Base-by-base conservation (phyloP, 208 protist species). In the Crithidia bombi region DNA sequence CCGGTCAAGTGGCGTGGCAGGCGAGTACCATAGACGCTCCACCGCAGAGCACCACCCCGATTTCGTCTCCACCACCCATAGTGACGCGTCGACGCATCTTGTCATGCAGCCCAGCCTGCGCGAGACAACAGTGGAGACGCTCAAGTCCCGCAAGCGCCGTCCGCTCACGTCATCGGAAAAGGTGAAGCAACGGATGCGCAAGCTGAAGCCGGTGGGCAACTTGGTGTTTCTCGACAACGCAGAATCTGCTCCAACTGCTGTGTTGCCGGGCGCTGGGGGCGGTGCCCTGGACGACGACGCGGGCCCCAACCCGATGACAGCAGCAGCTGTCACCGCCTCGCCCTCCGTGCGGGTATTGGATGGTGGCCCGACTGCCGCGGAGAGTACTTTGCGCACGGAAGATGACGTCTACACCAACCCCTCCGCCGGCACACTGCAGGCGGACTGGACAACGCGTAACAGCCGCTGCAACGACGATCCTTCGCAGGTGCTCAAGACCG, bases 171-270 rank as follows among this genome's bases (percentile, higher is more conserved):
- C 59, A 17, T 66, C 62, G 14, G 69, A 67, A 43, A 72, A 47
- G 51, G 64, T 79, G 35, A 33, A 46, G 54, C 28, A 76, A 25
- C 81, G 81, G 19, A 71, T 87, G 56, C 66, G 73, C 43, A 73
- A 33, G 17, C 36, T 68, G 25, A 83, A 71, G 49, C 73, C 81
- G 26, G 58, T 83, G 5, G 81, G 71, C 49, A 83, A 82, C 65
- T 36, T 79, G 10, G 56, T 86, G 12, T 87, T 83, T 54, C 76
- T 71, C 33, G 64, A 69, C 19, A 44, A 32, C 15, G 49, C 51
- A 28, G 65, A 56, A 1, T 54, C 43, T 30, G 46, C 51, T 23
- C 36, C 63, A 50, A 35, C 23, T 3, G 19, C 49, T 25, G 30
- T 17, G 38, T 2, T 35, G 17, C 3, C 9, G 0, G 36, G 58